Conservation (phyloP, 2,329 filamentous ascomycete genomes). For the Rutstroemia sp. region DNA sequence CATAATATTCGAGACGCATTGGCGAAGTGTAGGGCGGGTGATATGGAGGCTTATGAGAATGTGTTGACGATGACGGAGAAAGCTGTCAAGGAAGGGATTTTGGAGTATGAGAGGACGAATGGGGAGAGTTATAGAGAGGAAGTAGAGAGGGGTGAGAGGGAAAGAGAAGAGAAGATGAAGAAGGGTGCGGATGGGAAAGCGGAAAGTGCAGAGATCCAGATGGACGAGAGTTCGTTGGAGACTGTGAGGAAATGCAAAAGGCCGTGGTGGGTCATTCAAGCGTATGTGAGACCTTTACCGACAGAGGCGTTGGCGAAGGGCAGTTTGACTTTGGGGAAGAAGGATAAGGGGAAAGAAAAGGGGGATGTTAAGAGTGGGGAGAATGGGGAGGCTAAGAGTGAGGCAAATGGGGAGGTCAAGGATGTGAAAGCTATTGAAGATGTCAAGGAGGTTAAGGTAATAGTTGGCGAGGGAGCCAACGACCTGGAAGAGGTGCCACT, state of each 20-base stretch:
- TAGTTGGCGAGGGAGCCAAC: background rate
- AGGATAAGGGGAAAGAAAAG: slow-evolving; percentile 47
- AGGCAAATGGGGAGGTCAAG: slow-evolving; percentile 21
- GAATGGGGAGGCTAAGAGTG: slow-evolving; percentile 32
- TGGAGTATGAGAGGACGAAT: slow-evolving; percentile 53
- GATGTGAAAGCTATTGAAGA: background rate
- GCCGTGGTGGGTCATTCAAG: slow-evolving; percentile 87
- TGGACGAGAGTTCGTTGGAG: slow-evolving; percentile 52
- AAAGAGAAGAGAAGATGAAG: slow-evolving; percentile 20
- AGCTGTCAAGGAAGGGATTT: slow-evolving; percentile 63
- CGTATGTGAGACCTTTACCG: slow-evolving; percentile 78
- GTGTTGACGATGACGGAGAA: slow-evolving; percentile 69
- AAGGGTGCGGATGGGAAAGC: slow-evolving; percentile 30
- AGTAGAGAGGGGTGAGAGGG: slow-evolving; percentile 18
- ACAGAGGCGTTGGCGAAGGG: slow-evolving; percentile 82
- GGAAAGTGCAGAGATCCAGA: slow-evolving; percentile 10
- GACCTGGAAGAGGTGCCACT: slow-evolving; percentile 17
- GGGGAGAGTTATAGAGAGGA: slow-evolving; percentile 43
- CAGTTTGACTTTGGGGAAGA: slow-evolving; percentile 67
- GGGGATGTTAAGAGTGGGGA: slow-evolving; percentile 53
- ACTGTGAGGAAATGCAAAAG: slow-evolving; percentile 67
- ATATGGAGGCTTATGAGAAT: slow-evolving; percentile 69
- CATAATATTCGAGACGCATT: slow-evolving; percentile 82
- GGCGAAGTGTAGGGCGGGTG: slow-evolving; percentile 58
- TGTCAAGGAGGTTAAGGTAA: background rate